Evolutionary conservation across 1,284 basidiomycete genomes (phyloP).

Genomic region (Agaricales sp.): DNA sequence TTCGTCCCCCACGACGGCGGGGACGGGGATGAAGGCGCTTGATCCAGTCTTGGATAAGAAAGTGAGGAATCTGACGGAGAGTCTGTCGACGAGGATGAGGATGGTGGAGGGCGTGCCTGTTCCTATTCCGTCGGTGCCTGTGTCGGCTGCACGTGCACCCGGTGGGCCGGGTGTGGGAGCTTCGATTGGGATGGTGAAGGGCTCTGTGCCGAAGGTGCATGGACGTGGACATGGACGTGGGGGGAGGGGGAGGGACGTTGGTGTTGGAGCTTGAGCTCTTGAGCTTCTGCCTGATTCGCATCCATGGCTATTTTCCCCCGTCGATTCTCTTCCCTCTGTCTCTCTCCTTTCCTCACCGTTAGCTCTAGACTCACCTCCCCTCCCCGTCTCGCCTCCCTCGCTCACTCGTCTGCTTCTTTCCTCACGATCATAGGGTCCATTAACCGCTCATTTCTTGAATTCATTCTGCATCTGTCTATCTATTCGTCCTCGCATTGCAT

Average conservation of each 20-base stretch:
- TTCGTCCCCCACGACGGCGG: not conserved
- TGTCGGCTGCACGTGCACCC: too few relatives aligned
- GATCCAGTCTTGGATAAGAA: not conserved
- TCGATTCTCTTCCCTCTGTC: not conserved
- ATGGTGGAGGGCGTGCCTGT: too few relatives aligned
- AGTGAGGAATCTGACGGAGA: not conserved
- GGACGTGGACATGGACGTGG: too few relatives aligned
- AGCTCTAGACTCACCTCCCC: not conserved
- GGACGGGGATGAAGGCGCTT: not conserved
- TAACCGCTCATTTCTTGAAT: too few relatives aligned
- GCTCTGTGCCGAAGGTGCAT: too few relatives aligned
- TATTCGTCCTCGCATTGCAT: too few relatives aligned
- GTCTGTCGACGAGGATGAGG: not conserved
- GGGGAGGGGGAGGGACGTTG: too few relatives aligned
- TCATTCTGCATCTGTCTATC: too few relatives aligned
- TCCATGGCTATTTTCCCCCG: not conserved
- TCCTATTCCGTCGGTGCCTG: too few relatives aligned
- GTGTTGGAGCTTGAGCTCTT: not conserved
- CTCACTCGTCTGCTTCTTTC: too few relatives aligned
- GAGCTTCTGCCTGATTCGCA: not conserved
- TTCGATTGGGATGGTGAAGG: not conserved
- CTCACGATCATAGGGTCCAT: too few relatives aligned
- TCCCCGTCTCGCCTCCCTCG: too few relatives aligned
- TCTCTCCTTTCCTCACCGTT: not conserved
- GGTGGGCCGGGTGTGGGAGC: not conserved